A percentile compares a stretch with the other conserved stretches of the same genome.
phyloP scores from a whole-genome alignment of 2,329 filamentous ascomycete species.

The Sporothrix euskadiensis region DNA sequence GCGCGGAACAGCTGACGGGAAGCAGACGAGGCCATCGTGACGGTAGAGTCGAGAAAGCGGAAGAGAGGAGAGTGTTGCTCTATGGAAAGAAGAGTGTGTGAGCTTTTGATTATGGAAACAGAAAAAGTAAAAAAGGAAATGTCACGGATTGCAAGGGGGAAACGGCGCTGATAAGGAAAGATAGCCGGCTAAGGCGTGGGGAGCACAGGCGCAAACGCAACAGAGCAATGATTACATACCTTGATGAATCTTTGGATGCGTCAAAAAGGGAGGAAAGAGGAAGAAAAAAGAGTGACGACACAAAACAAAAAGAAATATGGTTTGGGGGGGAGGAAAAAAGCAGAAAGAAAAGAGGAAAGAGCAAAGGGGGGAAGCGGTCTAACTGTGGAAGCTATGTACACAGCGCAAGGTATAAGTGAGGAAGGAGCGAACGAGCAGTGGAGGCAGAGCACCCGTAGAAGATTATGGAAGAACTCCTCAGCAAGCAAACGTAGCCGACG shows the following conservation, averaged over 20 bases:
- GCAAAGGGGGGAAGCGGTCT: background rate
- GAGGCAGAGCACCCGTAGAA: slow-evolving; percentile 10
- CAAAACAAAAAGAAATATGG: background rate
- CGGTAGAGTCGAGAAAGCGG: background rate
- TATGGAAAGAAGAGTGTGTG: slow-evolving; percentile 4
- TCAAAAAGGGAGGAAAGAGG: background rate
- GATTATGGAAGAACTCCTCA: slow-evolving; percentile 10
- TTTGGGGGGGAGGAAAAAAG: background rate
- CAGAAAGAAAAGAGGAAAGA: background rate
- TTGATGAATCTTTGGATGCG: background rate
- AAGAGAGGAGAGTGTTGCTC: background rate
- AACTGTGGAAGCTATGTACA: background rate
- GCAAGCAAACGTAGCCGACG: slow-evolving; percentile 2
- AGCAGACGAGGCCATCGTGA: slow-evolving; percentile 48
- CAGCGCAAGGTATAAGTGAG: slow-evolving; percentile 13
- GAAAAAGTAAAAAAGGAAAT: background rate
- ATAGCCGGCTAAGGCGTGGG: background rate
- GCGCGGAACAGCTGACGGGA: slow-evolving; percentile 58
- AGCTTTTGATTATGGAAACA: background rate
- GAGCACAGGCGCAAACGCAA: background rate
- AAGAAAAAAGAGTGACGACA: background rate
- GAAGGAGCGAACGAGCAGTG: slow-evolving; percentile 14
- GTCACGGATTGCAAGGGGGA: background rate
- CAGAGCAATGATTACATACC: slow-evolving; percentile 9
- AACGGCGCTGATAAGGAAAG: slow-evolving; percentile 3